Evolutionary conservation across 2,329 filamentous ascomycete species (phyloP), one percentile per base, ranked within the genome.

Genomic region (Penicillium sp.): DNA sequence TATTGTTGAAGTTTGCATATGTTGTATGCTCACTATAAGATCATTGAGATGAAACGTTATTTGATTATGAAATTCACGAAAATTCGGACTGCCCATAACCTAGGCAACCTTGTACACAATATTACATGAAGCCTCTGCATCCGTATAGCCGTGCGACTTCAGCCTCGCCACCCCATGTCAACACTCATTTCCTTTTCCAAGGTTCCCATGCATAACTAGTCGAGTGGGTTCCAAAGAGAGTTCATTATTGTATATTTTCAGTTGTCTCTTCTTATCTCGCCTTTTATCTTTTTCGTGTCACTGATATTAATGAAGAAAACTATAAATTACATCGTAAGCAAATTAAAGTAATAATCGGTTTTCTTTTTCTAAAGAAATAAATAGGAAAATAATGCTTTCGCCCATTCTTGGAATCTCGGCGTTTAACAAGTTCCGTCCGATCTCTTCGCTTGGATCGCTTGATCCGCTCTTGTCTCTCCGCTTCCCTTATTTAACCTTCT

Each of bases 401-500:
- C 48, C 53, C 51, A 55, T 60, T 60, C 51, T 57, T 58, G 52
- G 56, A 60, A 60, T 47, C 57, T 63, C 62, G 61, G 61, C 60
- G 56, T 65, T 65, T 60, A 60, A 53, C 58, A 64, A 62, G 45
- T 53, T 64, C 56, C 61, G 56, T 56, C 54, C 61, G 60, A 59
- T 61, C 59, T 48, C 51, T 57, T 53, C 38, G 50, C 51, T 55
- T 55, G 47, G 52, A 55, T 55, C 47, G 52, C 55, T 53, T 58
- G 55, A 51, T 47, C 53, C 47, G 42, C 55, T 49, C 56, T 53
- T 53, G 44, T 57, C 56, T 63, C 58, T 51, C 51, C 42, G 56
- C 48, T 54, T 62, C 54, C 55, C 55, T 60, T 61, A 64, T 64
- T 66, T 64, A 65, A 65, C 64, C 65, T 66, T 65, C 58, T 66